Evolutionary conservation across 2,329 filamentous ascomycete species (phyloP).

Genomic region (Conoideocrella luteorostrata): DNA sequence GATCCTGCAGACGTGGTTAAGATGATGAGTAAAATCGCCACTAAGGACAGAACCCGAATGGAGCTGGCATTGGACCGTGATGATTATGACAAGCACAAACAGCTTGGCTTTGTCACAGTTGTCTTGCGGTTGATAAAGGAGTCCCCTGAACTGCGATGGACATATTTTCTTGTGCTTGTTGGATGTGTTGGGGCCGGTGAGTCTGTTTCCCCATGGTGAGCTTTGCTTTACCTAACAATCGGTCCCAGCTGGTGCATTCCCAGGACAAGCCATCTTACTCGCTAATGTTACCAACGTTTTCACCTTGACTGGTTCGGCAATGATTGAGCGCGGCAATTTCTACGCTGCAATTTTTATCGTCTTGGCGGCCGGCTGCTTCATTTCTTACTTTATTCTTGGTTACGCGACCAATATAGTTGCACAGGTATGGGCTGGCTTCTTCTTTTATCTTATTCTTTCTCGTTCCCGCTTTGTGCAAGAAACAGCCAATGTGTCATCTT

Average conservation of each 20-base stretch:
- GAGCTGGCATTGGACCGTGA: slow-evolving; percentile 29
- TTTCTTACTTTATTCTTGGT: slow-evolving; percentile 37
- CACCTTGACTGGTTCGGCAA: slow-evolving; percentile 22
- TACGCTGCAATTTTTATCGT: slow-evolving; percentile 51
- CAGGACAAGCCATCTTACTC: slow-evolving; percentile 38
- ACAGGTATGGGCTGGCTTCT: slow-evolving; percentile 16
- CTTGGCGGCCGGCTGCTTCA: slow-evolving; percentile 36
- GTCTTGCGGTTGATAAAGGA: slow-evolving; percentile 29
- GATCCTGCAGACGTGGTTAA: slow-evolving; percentile 19
- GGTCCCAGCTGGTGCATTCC: slow-evolving; percentile 28
- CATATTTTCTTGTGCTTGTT: slow-evolving; percentile 26
- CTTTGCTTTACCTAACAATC: neutral
- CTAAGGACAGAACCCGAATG: slow-evolving; percentile 23
- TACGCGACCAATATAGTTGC: slow-evolving; percentile 28
- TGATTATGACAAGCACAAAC: slow-evolving; percentile 28
- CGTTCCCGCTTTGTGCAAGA: too few species aligned
- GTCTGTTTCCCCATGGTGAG: slow-evolving; percentile 2
- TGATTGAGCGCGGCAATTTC: slow-evolving; percentile 42
- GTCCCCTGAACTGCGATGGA: slow-evolving; percentile 29
- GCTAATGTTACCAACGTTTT: slow-evolving; percentile 36
- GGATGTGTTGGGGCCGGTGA: slow-evolving; percentile 22
- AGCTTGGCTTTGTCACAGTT: slow-evolving; percentile 22
- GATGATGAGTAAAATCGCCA: slow-evolving; percentile 25
- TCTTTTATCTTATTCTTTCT: too few species aligned
- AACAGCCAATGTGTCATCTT: too few species aligned